Percentiles rank a stretch among this genome's conserved stretches.
Conservation (phyloP, 768 basidiomycete species). For the Mycena vulgaris region DNA sequence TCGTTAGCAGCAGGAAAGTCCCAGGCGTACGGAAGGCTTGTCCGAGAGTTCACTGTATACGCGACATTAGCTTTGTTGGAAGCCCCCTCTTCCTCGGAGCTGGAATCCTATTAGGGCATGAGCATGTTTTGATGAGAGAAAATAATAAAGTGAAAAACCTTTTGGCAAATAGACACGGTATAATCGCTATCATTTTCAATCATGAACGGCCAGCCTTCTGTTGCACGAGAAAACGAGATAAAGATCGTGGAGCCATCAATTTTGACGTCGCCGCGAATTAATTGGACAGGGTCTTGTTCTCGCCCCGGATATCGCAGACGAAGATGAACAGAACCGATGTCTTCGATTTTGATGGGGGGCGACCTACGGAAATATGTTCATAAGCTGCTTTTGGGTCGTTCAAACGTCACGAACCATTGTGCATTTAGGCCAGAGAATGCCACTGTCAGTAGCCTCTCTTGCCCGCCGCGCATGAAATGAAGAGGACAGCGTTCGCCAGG, state of each 20-base stretch:
- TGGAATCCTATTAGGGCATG: constrained; percentile 57
- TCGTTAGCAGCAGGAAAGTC: constrained; percentile 89
- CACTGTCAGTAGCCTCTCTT: constrained; percentile 84
- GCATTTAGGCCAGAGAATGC: constrained; percentile 90
- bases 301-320: constrained; percentile 67
- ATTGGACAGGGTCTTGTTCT: constrained; percentile 54
- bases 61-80: constrained; percentile 57
- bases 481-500: constrained; percentile 81
- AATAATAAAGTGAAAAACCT: constrained; percentile 57
- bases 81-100: constrained; percentile 52
- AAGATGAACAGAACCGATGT: constrained; percentile 89
- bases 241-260: constrained; percentile 93
- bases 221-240: constrained; percentile 77
- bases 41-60: constrained; percentile 74
- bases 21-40: constrained; percentile 87
- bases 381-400: constrained; percentile 12
- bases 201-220: constrained; percentile 88
- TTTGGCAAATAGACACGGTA: constrained; percentile 78
- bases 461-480: constrained; percentile 74
- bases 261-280: constrained; percentile 84
- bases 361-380: constrained; percentile 71
- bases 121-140: background rate
- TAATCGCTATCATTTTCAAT: constrained; percentile 93
- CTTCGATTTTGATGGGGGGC: constrained; percentile 90
- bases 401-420: constrained; percentile 73